Conservation (phyloP, 2,329 filamentous ascomycete species). For the Talaromyces atroroseus region DNA sequence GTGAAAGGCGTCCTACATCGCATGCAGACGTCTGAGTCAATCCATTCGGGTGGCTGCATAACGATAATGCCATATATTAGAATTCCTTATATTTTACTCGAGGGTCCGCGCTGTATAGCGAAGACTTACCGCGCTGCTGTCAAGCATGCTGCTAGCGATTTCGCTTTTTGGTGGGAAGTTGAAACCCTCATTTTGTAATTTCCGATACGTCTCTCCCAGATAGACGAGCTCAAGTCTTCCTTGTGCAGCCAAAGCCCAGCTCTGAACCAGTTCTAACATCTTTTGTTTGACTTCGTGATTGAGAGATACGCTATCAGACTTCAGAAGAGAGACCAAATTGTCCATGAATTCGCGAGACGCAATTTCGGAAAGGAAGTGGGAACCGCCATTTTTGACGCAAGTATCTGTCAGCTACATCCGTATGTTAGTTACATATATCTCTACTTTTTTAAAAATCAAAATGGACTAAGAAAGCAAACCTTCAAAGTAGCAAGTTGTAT, state of each 20-base stretch:
- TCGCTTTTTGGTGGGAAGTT: conserved; percentile 81
- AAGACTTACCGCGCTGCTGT: conserved; percentile 78
- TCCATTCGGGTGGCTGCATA: conserved; percentile 84
- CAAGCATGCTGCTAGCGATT: conserved; percentile 94
- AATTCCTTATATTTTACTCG: background rate
- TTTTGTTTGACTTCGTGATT: conserved; percentile 83
- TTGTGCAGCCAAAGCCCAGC: conserved; percentile 86
- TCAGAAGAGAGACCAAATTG: conserved; percentile 84
- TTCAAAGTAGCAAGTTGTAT: conserved; percentile 92
- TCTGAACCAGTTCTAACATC: conserved; percentile 89
- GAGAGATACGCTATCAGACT: conserved; percentile 67
- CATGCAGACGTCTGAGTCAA: conserved; percentile 97
- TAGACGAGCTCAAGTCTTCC: conserved; percentile 77
- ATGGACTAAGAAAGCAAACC: conserved; percentile 51
- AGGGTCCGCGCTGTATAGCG: background rate
- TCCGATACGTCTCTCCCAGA: conserved; percentile 80
- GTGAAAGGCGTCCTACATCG: conserved; percentile 91
- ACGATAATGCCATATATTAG: background rate
- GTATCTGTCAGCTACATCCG: conserved; percentile 76
- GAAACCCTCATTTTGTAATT: conserved; percentile 77
- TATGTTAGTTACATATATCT: background rate
- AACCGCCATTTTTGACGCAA: conserved; percentile 95
- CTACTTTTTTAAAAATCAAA: conserved; percentile 16
- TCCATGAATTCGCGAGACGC: conserved; percentile 98
- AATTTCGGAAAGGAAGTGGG: conserved; percentile 91